A percentile compares a stretch with the other conserved stretches of the same genome.
These are phyloP conservation scores for Xylaria sp. DNA, from an alignment of 2,329 filamentous ascomycete genomes.

Conservation along the genomic window DNA sequence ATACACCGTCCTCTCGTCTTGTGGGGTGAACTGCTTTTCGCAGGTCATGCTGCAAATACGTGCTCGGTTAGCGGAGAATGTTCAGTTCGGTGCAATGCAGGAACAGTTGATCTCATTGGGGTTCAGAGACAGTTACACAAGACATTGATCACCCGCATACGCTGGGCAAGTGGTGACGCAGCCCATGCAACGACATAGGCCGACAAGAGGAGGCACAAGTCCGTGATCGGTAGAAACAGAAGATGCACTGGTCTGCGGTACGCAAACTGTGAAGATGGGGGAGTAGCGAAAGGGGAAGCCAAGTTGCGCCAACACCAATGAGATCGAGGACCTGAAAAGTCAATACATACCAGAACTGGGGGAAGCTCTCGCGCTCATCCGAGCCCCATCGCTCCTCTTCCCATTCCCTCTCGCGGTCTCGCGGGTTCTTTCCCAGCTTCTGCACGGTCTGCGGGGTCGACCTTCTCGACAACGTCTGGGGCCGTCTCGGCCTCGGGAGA, in stretches of 20 bases:
- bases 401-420: slow-evolving; percentile 54
- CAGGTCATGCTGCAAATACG: slow-evolving; percentile 60
- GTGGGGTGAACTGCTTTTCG: slow-evolving; percentile 66
- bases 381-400: slow-evolving; percentile 54
- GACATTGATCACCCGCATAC: slow-evolving; percentile 26
- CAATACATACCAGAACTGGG: slow-evolving; percentile 63
- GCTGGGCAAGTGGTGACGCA: slow-evolving; percentile 30
- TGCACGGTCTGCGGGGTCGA: slow-evolving; percentile 44
- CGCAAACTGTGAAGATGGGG: slow-evolving; percentile 30
- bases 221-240: slow-evolving; percentile 8
- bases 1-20: slow-evolving; percentile 61
- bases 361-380: slow-evolving; percentile 65
- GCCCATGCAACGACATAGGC: slow-evolving; percentile 17
- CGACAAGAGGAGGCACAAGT: slow-evolving; percentile 22
- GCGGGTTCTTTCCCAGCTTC: slow-evolving; percentile 55
- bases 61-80: slow-evolving; percentile 33
- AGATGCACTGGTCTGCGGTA: slow-evolving; percentile 20
- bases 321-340: slow-evolving; percentile 12
- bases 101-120: slow-evolving; percentile 31
- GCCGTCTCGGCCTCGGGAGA: slow-evolving; percentile 51
- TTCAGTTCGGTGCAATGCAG: slow-evolving; percentile 34
- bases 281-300: slow-evolving; percentile 7
- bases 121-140: slow-evolving; percentile 13
- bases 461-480: slow-evolving; percentile 48
- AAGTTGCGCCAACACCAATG: too few species aligned